phyloP scores from a whole-genome alignment of 306 rosid genomes.

The Vicia faba region DNA sequence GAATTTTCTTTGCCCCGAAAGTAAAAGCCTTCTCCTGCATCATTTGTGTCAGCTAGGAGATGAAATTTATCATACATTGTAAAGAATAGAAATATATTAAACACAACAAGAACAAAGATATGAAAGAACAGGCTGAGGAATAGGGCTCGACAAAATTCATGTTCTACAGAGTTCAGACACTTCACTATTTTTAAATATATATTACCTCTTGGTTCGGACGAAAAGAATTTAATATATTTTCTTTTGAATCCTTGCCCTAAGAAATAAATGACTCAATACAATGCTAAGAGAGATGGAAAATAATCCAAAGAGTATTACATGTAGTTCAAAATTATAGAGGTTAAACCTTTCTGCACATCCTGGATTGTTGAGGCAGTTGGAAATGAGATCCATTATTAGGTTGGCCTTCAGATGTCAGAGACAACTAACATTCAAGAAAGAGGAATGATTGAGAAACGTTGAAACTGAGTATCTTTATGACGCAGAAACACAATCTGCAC shows the following conservation, averaged over 20 bases:
- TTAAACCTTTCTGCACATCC: slow-evolving; percentile 64
- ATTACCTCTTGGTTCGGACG: slow-evolving; percentile 62
- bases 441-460: slow-evolving; percentile 31
- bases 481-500: slow-evolving; percentile 2
- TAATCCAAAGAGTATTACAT: slow-evolving; percentile 31
- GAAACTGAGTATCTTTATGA: slow-evolving; percentile 11
- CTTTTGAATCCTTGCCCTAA: slow-evolving; percentile 88
- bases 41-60: slow-evolving; percentile 43
- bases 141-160: slow-evolving; percentile 20
- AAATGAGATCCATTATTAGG: slow-evolving; percentile 54
- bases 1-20: slow-evolving; percentile 57
- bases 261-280: slow-evolving; percentile 55
- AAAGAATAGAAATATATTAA: slow-evolving; percentile 21
- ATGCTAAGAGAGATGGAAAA: slow-evolving; percentile 32
- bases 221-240: slow-evolving; percentile 66
- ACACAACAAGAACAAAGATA: neutral
- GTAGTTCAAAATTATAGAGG: slow-evolving; percentile 40
- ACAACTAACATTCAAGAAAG: slow-evolving; percentile 62
- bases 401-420: slow-evolving; percentile 74
- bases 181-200: slow-evolving; percentile 1
- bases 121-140: slow-evolving; percentile 24
- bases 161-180: slow-evolving; percentile 28
- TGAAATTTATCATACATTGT: slow-evolving; percentile 31
- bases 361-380: slow-evolving; percentile 53
- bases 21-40: slow-evolving; percentile 57